phyloP scores from a whole-genome alignment of 2,329 filamentous ascomycete genomes.

The Amylocarpus encephaloides region DNA sequence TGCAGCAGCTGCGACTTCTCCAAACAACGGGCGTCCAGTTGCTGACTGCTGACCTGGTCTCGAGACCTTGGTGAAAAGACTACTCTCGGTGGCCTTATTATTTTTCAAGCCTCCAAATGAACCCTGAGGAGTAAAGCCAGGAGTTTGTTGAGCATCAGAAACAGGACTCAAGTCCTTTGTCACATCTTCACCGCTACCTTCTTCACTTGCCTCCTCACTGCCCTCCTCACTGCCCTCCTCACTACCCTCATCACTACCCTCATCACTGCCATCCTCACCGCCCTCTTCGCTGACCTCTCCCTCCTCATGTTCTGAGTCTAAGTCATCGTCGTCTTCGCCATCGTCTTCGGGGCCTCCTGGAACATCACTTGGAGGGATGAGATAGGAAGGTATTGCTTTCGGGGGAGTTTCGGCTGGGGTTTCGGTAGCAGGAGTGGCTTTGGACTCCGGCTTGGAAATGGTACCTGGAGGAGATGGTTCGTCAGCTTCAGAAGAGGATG shows the following conservation, averaged over 20 bases:
- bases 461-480: conserved; percentile 38
- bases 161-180: conserved; percentile 56
- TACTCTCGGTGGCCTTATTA: conserved; percentile 33
- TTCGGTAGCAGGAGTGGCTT: conserved; percentile 6
- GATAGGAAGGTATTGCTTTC: conserved; percentile 19
- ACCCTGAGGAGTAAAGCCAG: conserved; percentile 50
- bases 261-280: too few species aligned
- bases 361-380: conserved; percentile 25
- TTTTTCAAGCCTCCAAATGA: conserved; percentile 47
- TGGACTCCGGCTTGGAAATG: conserved; percentile 15
- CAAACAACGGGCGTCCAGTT: conserved; percentile 42
- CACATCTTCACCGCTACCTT: conserved; percentile 52
- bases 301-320: conserved; percentile 24
- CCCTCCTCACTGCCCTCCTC: conserved; percentile 44
- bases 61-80: conserved; percentile 39
- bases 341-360: conserved; percentile 30
- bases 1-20: conserved; percentile 46
- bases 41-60: conserved; percentile 39
- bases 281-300: conserved; percentile 37
- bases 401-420: not conserved
- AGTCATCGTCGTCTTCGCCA: conserved; percentile 27
- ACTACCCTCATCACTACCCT: conserved; percentile 33
- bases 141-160: conserved; percentile 40
- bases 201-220: conserved; percentile 41
- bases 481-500: conserved; percentile 36